phyloP scores from a whole-genome alignment of 23 red algal species.

The Pyropia yezoensis region DNA sequence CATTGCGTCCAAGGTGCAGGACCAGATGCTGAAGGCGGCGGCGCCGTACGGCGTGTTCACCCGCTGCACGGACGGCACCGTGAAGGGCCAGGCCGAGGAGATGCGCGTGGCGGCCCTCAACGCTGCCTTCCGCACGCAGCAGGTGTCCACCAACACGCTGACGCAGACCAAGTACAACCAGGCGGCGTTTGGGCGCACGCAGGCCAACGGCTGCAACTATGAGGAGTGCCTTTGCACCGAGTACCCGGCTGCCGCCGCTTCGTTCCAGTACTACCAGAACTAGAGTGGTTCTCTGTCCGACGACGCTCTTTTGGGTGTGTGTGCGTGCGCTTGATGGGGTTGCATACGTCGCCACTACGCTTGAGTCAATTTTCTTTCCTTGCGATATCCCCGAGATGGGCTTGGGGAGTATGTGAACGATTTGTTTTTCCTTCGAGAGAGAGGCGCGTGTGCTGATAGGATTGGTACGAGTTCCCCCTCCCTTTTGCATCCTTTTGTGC shows the following conservation, averaged over 20 bases:
- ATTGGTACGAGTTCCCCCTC: too few species aligned
- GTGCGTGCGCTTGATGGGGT: too few species aligned
- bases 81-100: constrained; percentile 40
- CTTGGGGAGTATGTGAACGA: too few species aligned
- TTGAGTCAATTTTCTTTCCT: too few species aligned
- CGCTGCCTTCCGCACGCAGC: constrained; percentile 31
- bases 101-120: constrained; percentile 26
- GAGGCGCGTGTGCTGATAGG: too few species aligned
- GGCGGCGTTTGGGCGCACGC: constrained; percentile 17
- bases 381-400: too few species aligned
- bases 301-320: too few species aligned
- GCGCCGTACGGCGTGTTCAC: constrained; percentile 35
- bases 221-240: constrained; percentile 30
- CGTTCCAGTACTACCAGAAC: constrained; percentile 15
- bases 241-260: constrained; percentile 38
- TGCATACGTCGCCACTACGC: too few species aligned
- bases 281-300: too few species aligned
- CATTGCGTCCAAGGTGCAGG: constrained; percentile 44
- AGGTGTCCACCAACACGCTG: constrained; percentile 26
- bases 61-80: constrained; percentile 41
- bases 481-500: too few species aligned
- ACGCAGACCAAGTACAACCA: constrained; percentile 38
- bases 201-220: constrained; percentile 52
- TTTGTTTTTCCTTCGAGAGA: too few species aligned
- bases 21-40: constrained; percentile 31